Evolutionary conservation across 2,329 filamentous ascomycete species (phyloP), one percentile per base, ranked within the genome.

Genomic region (Colletotrichum chrysophilum): DNA sequence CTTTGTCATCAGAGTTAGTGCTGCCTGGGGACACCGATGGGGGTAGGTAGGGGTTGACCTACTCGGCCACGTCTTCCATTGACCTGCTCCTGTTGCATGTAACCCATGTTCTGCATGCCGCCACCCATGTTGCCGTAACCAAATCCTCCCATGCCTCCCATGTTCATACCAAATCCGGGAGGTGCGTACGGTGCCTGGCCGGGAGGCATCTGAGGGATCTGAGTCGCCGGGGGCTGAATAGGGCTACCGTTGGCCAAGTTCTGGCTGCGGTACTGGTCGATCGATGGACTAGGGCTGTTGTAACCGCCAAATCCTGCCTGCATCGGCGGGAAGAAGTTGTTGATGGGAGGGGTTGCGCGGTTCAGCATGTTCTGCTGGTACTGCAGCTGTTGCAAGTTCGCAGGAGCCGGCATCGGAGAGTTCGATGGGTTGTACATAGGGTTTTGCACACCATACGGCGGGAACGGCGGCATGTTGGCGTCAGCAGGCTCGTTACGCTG

Each of bases 301-400:
- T 89, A 92, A n/a, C 85, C 87, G n/a, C 85, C 86, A 79, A 89
- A 92, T 1, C 89, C 89, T 48, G 88, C 85, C 80, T 89, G 90
- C 87, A 93, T 89, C 9, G 85, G 82, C 5, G 89, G 87, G 80
- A 89, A 93, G 82, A 87, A 92, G 81, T 89, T 91, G 80, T 86
- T 89, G 85, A 92, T 88, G 12, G 88, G 88, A 14, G 90, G 89
- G 3, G 85, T 84, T 10, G 86, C 88, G 21, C 91, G 87, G 62
- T 86, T 86, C 82, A 93, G 87, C 85, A 92, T 87, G 79, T 82
- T 87, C 80, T 92, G 91, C 81, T 92, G 91, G 80, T 90, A 92
- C 77, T 91, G 90, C 78, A 92, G 81, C 78, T 89, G 90, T 80
- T 90, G 88, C 75, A 92, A 82, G 78, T 85, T 87, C 77, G 88